Conservation (phyloP, 1,139 yeast genomes). For the Wickerhamomyces sp. region DNA sequence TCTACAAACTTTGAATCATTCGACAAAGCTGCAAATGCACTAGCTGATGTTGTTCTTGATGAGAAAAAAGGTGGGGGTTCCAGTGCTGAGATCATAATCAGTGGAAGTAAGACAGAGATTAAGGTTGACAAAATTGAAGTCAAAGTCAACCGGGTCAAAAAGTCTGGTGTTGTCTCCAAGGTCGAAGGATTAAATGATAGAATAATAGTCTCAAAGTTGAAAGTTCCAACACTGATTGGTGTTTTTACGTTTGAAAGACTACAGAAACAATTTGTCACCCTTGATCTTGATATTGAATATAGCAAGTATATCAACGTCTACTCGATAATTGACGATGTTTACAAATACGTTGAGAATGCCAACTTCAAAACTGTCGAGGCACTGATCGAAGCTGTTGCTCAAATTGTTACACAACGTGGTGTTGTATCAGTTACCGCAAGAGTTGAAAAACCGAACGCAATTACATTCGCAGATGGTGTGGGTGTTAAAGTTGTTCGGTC, state of each 20-base stretch:
- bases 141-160: conserved; percentile 25
- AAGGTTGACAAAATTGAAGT: conserved; percentile 46
- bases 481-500: conserved; percentile 71
- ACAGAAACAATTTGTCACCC: conserved; percentile 67
- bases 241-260: conserved; percentile 86
- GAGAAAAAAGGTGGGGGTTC: conserved; percentile 51
- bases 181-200: conserved; percentile 29
- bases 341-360: conserved; percentile 61
- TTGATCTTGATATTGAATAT: conserved; percentile 47
- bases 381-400: conserved; percentile 69
- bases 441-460: conserved; percentile 85
- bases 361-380: conserved; percentile 93
- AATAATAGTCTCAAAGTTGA: conserved; percentile 47
- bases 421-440: conserved; percentile 44
- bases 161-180: conserved; percentile 12
- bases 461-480: conserved; percentile 82
- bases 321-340: conserved; percentile 40
- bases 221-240: conserved; percentile 75
- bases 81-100: conserved; percentile 40
- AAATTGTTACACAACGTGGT: conserved; percentile 43
- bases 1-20: conserved; percentile 45
- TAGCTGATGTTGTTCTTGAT: conserved; percentile 45
- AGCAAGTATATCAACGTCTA: conserved; percentile 25
- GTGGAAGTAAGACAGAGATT: conserved; percentile 39
- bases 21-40: conserved; percentile 51